A percentile compares a stretch with the other conserved stretches of the same genome.
Conservation (phyloP, 2,329 filamentous ascomycete genomes). For the Knufia fluminis region DNA sequence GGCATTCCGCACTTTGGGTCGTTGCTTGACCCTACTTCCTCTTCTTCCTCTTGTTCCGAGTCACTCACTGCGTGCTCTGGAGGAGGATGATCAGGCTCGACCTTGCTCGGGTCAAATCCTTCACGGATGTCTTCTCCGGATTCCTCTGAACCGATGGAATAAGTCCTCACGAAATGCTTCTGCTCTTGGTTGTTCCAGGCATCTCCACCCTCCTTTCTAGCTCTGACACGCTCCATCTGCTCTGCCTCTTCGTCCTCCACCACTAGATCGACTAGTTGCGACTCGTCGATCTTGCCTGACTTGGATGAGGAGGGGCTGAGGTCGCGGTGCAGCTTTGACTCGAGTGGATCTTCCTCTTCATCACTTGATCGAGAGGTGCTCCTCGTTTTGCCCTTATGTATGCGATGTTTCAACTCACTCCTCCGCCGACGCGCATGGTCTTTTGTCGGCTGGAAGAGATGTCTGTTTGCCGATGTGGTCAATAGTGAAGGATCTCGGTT, state of each 20-base stretch:
- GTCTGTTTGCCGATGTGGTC: slow-evolving; percentile 47
- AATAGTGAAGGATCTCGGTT: slow-evolving; percentile 42
- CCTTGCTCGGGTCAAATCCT: slow-evolving; percentile 21
- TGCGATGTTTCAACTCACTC: slow-evolving; percentile 33
- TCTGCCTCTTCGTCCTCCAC: slow-evolving; percentile 57
- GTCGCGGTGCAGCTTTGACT: slow-evolving; percentile 16
- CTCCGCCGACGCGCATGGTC: slow-evolving; percentile 35
- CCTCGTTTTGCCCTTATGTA: slow-evolving; percentile 24
- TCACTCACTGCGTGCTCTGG: slow-evolving; percentile 22
- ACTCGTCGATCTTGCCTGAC: slow-evolving; percentile 38
- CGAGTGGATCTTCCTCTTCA: slow-evolving; percentile 23
- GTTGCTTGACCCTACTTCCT: slow-evolving; percentile 9
- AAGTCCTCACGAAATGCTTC: slow-evolving; percentile 22
- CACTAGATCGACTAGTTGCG: slow-evolving; percentile 58
- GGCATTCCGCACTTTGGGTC: slow-evolving; percentile 8
- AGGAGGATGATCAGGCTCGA: slow-evolving; percentile 18
- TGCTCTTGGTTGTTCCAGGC: slow-evolving; percentile 45
- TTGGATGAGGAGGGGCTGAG: slow-evolving; percentile 35
- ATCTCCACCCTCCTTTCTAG: slow-evolving; percentile 53
- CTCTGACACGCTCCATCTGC: slow-evolving; percentile 51
- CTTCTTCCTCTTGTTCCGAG: slow-evolving; percentile 16
- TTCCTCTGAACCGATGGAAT: slow-evolving; percentile 8
- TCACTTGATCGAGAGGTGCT: slow-evolving; percentile 25
- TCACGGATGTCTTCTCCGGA: slow-evolving; percentile 14
- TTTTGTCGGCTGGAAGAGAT: slow-evolving; percentile 45